phyloP scores from a whole-genome alignment of 495 filamentous ascomycete genomes.

The Talaromyces trachyspermus region DNA sequence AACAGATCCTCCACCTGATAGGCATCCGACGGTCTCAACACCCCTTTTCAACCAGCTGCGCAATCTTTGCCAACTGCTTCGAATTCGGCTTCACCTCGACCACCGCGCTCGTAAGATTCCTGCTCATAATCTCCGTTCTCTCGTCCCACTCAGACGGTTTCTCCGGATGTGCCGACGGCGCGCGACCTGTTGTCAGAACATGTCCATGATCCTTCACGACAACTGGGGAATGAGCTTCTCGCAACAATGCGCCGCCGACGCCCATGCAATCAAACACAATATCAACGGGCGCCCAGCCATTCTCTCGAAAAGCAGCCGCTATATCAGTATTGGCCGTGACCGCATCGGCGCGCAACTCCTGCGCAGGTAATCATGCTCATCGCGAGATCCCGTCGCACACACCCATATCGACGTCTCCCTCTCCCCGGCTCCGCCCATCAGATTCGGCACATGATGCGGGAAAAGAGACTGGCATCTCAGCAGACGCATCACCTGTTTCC shows the following conservation, averaged over 20 bases:
- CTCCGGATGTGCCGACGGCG: constrained; percentile 3
- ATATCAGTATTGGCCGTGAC: constrained; percentile 21
- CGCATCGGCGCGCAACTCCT: constrained; percentile 25
- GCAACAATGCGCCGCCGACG: constrained; percentile 23
- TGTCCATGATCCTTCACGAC: constrained; percentile 29
- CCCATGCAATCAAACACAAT: constrained; percentile 31
- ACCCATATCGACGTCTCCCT: constrained; percentile 21
- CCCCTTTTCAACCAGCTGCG: constrained; percentile 31
- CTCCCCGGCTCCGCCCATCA: neutral
- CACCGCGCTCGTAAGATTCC: constrained; percentile 26
- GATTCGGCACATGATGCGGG: constrained; percentile 18
- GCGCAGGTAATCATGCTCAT: constrained; percentile 22
- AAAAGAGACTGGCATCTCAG: constrained; percentile 29
- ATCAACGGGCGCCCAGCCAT: constrained; percentile 29
- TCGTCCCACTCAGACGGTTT: constrained; percentile 3
- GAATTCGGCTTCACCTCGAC: constrained; percentile 33
- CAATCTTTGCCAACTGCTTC: constrained; percentile 22
- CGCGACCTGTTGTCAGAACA: constrained; percentile 22
- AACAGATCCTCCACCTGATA: constrained; percentile 23
- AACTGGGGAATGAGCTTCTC: constrained; percentile 22
- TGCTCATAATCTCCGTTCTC: constrained; percentile 11
- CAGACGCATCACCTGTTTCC: constrained; percentile 28
- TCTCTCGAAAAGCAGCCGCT: constrained; percentile 22
- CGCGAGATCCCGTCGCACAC: constrained; percentile 28
- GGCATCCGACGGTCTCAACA: constrained; percentile 12